phyloP scores from a whole-genome alignment of 768 basidiomycete species.

The Suillus subaureus region DNA sequence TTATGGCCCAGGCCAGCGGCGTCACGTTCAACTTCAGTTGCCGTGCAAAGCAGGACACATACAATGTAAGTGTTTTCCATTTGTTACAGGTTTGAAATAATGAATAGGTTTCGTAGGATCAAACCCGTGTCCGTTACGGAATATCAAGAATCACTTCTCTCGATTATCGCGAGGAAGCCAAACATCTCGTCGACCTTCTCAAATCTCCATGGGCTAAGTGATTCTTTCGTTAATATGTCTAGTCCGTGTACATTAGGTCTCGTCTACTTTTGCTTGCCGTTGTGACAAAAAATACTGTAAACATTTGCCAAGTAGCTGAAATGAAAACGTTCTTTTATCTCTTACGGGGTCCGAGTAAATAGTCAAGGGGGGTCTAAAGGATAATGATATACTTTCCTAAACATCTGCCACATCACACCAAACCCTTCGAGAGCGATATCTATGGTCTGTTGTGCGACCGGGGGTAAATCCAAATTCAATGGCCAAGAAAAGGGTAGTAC shows the following conservation, averaged over 20 bases:
- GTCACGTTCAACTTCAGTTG: conserved; percentile 81
- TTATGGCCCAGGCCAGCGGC: conserved; percentile 67
- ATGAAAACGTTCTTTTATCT: background rate
- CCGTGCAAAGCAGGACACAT: conserved; percentile 86
- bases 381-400: conserved; percentile 36
- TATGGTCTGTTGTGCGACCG: conserved; percentile 22
- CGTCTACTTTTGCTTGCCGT: background rate
- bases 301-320: background rate
- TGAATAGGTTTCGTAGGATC: conserved; percentile 54
- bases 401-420: conserved; percentile 31
- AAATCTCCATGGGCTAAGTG: conserved; percentile 57
- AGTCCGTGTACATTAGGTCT: background rate
- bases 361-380: conserved; percentile 36
- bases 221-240: background rate
- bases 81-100: background rate
- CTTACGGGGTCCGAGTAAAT: background rate
- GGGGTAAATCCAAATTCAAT: conserved; percentile 28
- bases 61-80: conserved; percentile 56
- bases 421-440: conserved; percentile 31
- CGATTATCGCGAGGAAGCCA: conserved; percentile 72
- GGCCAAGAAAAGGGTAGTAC: conserved; percentile 32
- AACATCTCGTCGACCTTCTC: conserved; percentile 59
- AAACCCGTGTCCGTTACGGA: conserved; percentile 79
- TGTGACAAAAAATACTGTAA: background rate
- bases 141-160: conserved; percentile 66